Percentiles rank a stretch among this genome's conserved stretches.
These are phyloP conservation scores for Xylaria sp. DNA, from an alignment of 2,329 filamentous ascomycete genomes.

Conservation along the genomic window DNA sequence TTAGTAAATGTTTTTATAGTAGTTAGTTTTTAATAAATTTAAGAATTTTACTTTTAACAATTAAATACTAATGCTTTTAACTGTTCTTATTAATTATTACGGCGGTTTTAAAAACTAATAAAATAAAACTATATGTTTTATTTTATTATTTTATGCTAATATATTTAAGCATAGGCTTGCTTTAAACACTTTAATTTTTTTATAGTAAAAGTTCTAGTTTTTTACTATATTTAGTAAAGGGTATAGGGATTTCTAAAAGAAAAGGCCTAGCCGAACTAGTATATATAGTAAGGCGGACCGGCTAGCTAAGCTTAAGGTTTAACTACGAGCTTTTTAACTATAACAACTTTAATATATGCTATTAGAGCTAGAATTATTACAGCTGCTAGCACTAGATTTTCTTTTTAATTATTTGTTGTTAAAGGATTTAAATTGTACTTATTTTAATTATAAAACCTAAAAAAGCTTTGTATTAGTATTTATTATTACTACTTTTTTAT, in stretches of 20 bases:
- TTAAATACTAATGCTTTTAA: slow-evolving; percentile 2
- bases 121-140: slow-evolving; percentile 5
- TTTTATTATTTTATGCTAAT: slow-evolving; percentile 8
- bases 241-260: background rate
- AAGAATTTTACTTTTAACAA: slow-evolving; percentile 11
- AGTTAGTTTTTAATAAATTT: slow-evolving; percentile 5
- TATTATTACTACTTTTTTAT: slow-evolving; percentile 6
- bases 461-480: slow-evolving; percentile 13
- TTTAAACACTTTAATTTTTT: slow-evolving; percentile 13
- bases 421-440: slow-evolving; percentile 2
- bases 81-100: slow-evolving; percentile 11
- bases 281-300: background rate
- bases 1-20: slow-evolving; percentile 5
- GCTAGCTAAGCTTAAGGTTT: background rate
- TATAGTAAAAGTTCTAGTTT: slow-evolving; percentile 3
- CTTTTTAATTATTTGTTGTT: background rate
- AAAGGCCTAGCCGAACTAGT: slow-evolving; percentile 1
- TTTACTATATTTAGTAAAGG: background rate
- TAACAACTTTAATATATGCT: background rate
- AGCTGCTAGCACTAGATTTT: background rate
- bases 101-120: slow-evolving; percentile 1
- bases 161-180: background rate
- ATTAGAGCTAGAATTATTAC: too few species aligned
- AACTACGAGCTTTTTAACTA: background rate
- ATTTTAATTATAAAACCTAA: slow-evolving; percentile 3